Percentiles rank a stretch among this genome's conserved stretches.
Evolutionary conservation across 306 rosid species (phyloP).

Genomic region (Casuarina cunninghamiana): DNA sequence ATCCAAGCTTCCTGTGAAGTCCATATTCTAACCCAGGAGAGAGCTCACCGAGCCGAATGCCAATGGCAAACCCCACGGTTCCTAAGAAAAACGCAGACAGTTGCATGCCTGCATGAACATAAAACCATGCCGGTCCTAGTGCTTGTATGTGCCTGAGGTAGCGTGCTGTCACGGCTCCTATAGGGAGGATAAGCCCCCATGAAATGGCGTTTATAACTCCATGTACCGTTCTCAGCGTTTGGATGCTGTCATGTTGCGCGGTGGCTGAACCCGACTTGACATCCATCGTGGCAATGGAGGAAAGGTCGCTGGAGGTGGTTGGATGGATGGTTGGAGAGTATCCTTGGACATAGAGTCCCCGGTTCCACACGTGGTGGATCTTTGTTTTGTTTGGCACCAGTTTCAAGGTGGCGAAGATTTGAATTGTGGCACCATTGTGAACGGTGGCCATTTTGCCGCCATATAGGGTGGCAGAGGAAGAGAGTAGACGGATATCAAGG

Average conservation of each 20-base stretch:
- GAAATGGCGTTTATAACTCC: slow-evolving; percentile 72
- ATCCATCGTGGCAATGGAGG: slow-evolving; percentile 72
- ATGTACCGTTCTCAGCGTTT: slow-evolving; percentile 47
- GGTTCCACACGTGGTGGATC: slow-evolving; percentile 81
- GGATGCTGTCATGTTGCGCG: slow-evolving; percentile 36
- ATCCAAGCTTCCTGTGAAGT: slow-evolving; percentile 80
- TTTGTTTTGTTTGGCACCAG: slow-evolving; percentile 64
- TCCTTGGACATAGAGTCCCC: slow-evolving; percentile 94
- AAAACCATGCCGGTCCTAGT: slow-evolving; percentile 84
- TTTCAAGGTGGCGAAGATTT: slow-evolving; percentile 65
- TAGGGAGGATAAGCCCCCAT: slow-evolving; percentile 78
- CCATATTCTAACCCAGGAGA: slow-evolving; percentile 77
- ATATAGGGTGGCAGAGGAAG: slow-evolving; percentile 68
- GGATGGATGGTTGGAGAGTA: slow-evolving; percentile 96
- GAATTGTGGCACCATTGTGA: slow-evolving; percentile 72
- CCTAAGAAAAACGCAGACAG: slow-evolving; percentile 63
- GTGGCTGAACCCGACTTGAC: slow-evolving; percentile 64
- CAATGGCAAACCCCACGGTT: slow-evolving; percentile 66
- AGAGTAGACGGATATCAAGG: slow-evolving; percentile 63
- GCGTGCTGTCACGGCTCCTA: slow-evolving; percentile 80
- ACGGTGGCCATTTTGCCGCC: slow-evolving; percentile 79
- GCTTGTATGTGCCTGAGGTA: slow-evolving; percentile 68
- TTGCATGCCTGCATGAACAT: slow-evolving; percentile 76
- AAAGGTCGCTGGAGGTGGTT: slow-evolving; percentile 65
- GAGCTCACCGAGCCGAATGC: slow-evolving; percentile 59